These are phyloP conservation scores for Coleophoma crateriformis DNA, from an alignment of 2,329 filamentous ascomycete species.

Conservation along the genomic window DNA sequence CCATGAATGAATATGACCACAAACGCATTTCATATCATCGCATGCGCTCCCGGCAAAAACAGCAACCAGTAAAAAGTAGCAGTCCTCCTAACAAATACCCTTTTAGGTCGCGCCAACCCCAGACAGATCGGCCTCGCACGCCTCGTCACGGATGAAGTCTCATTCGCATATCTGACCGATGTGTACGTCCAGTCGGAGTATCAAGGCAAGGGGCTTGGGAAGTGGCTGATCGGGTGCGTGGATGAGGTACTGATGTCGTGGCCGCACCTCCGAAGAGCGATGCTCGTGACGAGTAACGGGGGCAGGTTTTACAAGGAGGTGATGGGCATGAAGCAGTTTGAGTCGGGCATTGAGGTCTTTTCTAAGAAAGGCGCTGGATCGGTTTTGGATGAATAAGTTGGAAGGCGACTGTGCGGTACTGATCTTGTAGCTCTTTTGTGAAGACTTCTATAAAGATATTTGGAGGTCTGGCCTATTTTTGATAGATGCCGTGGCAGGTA, in stretches of 20 bases:
- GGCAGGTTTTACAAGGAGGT: slow-evolving; percentile 18
- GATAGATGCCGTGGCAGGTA: no score
- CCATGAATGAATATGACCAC: background rate
- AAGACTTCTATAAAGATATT: no score
- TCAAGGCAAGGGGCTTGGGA: slow-evolving; percentile 57
- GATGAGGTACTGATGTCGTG: slow-evolving; percentile 50
- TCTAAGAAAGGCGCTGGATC: slow-evolving; percentile 2
- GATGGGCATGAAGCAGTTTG: slow-evolving; percentile 16
- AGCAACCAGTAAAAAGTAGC: background rate
- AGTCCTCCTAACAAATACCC: no score
- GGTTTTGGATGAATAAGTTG: background rate
- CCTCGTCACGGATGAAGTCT: slow-evolving; percentile 64
- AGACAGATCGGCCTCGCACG: slow-evolving; percentile 53
- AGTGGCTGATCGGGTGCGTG: slow-evolving; percentile 58
- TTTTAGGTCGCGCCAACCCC: slow-evolving; percentile 11
- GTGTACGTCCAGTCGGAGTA: slow-evolving; percentile 58
- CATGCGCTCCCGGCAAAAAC: slow-evolving; percentile 2
- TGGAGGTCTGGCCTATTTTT: no score
- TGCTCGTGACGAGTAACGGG: slow-evolving; percentile 41
- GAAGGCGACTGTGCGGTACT: no score
- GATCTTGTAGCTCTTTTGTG: no score
- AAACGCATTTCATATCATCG: slow-evolving; percentile 5
- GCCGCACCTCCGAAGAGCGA: slow-evolving; percentile 52
- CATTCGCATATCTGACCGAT: slow-evolving; percentile 65
- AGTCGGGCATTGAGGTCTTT: slow-evolving; percentile 8